These are phyloP conservation scores for Nemophila menziesii DNA, from an alignment of 257 asterid species.

Conservation along the genomic window DNA sequence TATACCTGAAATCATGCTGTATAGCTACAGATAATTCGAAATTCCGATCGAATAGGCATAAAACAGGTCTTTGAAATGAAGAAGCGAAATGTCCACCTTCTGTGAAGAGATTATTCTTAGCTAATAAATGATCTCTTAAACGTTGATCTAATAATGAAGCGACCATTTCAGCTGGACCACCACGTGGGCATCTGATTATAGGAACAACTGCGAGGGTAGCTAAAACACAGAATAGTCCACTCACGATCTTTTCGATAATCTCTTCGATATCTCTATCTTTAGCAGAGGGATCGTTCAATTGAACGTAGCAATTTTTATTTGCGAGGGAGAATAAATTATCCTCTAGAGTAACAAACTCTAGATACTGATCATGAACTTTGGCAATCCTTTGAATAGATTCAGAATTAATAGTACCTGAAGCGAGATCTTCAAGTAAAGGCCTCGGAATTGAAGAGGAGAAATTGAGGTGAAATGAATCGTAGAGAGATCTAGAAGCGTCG, in stretches of 20 bases:
- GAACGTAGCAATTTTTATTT: constrained; percentile 73
- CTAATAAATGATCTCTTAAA: constrained; percentile 76
- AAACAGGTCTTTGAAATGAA: constrained; percentile 87
- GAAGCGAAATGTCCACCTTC: constrained; percentile 71
- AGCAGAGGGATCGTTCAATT: constrained; percentile 91
- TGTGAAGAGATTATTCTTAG: constrained; percentile 71
- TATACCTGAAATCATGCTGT: constrained; percentile 92
- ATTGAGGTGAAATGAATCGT: constrained; percentile 84
- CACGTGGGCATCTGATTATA: constrained; percentile 83
- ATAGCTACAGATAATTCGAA: constrained; percentile 84
- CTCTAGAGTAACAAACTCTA: constrained; percentile 86
- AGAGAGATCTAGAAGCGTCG: constrained; percentile 63
- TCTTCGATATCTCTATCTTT: constrained; percentile 84
- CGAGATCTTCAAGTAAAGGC: constrained; percentile 84
- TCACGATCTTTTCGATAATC: constrained; percentile 66
- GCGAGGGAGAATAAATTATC: constrained; percentile 84
- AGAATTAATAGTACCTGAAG: constrained; percentile 68
- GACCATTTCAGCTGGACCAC: constrained; percentile 98
- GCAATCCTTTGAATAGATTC: constrained; percentile 77
- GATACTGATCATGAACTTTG: constrained; percentile 91
- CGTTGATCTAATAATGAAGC: constrained; percentile 85
- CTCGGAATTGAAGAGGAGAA: constrained; percentile 91
- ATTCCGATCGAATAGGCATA: constrained; percentile 84
- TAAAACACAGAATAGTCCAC: constrained; percentile 83
- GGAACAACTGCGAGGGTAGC: constrained; percentile 98